Base-by-base conservation (phyloP, 202 grass and related monocot species). In the Thinopyrum obtusiflorum region DNA sequence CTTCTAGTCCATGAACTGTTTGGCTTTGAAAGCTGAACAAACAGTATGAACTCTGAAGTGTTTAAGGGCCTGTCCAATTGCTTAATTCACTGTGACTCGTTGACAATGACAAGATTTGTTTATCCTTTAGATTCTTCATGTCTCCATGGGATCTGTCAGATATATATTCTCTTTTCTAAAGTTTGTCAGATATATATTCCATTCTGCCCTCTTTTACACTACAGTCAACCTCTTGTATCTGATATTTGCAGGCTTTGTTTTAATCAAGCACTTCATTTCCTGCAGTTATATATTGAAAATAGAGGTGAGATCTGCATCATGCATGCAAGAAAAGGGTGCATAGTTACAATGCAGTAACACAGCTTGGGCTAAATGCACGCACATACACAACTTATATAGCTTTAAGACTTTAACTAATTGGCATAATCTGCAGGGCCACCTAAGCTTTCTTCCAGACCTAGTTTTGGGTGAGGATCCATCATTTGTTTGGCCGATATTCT, bases 161-260 rank as follows among this genome's bases (percentile, higher is more conserved):
- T 87, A 68, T 33, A 75, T 83, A 76, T 67, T 76, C 61, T 53
- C 17, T 53, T 53, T 53, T 18, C 2, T 0, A 53, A 18, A 53
- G 49, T 53, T 53, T 75, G 80, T 61, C 81, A 42, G 85, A 80
- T 87, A 68, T 44, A 80, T 83, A 76, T 80, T 76, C 61, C 61
- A 69, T 79, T 76, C 47, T 76, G 76, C 80, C 63, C 46, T 80
- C 33, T 62, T 80, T 9, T 75, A 61, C 77, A 61, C 29, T 40
- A 46, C 4, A 61, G 80, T 53, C 84, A 86, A 66, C 28, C 37
- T 73, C 49, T 68, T 46, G n/a, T 27, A 20, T 61, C 49, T 62
- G 13, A 60, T 25, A 26, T 66, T 39, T 36, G 28, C 17, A 25
- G 9, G 37, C 10, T 76, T 63, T 76, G 12, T 80, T 87, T 76